Base-by-base conservation (phyloP, 768 basidiomycete genomes). In the Lentinula sp. region DNA sequence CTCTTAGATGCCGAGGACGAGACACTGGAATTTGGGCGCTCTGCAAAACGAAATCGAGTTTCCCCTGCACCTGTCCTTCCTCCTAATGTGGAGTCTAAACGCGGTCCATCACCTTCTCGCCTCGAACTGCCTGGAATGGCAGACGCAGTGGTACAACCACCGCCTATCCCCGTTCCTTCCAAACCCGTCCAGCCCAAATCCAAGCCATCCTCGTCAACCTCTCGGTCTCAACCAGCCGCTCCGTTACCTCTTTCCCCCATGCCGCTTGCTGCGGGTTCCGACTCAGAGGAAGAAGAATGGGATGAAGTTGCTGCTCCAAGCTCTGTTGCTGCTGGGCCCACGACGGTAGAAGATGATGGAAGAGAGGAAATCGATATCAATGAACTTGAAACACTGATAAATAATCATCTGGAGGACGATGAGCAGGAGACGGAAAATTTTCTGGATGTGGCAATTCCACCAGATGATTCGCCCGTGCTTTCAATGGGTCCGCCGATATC, bases 271-370 rank as follows among this genome's bases (percentile, higher is more conserved):
- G 54, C 60, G 15, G 5, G 54, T 0, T 71, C 72, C 13, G 72
- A 71, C 55, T 71, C 74, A 6, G 68, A 69, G 16, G 79, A 80
- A 4, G 85, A 84, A 43, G 77, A 81, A 16, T 86, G 84, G 85
- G 83, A 85, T 60, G 71, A 75, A 48, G 78, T 83, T 0, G 68
- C 65, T 20, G 62, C 61, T 37, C 51, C 57, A 20, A 53, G 54
- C 41, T 64, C 69, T 15, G 63, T 59, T 20, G 64, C 71, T 35
- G 61, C 71, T 4, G 65, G 59, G 2, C 62, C 66, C 18, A 13
- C 63, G 37, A 33, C 45, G 42, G 23, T 53, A 42, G 63, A 57
- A 32, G 49, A 51, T 43, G 52, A 66, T 16, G 68, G 61, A n/a
- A 64, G 57, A 39, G 66, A 62, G 9, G 76, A 80, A 59, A 73